A percentile compares a stretch with the other conserved stretches of the same genome.
Evolutionary conservation across 805 yeast species (phyloP).

Genomic region (Brettanomyces custersianus): DNA sequence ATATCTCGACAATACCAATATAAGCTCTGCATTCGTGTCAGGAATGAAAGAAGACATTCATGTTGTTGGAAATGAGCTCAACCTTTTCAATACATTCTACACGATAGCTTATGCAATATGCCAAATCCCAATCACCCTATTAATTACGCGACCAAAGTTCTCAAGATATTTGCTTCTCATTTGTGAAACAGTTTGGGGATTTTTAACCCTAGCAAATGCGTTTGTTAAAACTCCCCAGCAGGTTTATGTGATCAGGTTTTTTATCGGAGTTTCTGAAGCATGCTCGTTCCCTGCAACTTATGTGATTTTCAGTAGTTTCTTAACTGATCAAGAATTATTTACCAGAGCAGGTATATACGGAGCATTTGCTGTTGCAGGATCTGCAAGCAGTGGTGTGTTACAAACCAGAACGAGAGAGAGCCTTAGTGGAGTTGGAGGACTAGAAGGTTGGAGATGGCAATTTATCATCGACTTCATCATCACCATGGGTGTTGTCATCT

Average conservation of each 20-base stretch:
- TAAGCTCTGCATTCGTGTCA: slow-evolving; percentile 53
- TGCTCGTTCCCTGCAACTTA: slow-evolving; percentile 56
- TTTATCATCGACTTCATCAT: slow-evolving; percentile 58
- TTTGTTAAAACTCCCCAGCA: slow-evolving; percentile 33
- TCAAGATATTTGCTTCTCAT: slow-evolving; percentile 36
- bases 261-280: slow-evolving; percentile 54
- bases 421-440: slow-evolving; percentile 42
- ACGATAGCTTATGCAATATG: slow-evolving; percentile 48
- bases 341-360: slow-evolving; percentile 14
- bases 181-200: slow-evolving; percentile 41
- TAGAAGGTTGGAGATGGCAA: slow-evolving; percentile 67
- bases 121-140: slow-evolving; percentile 51
- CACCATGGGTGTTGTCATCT: slow-evolving; percentile 48
- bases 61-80: slow-evolving; percentile 15
- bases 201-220: slow-evolving; percentile 29
- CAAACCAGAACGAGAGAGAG: slow-evolving; percentile 44
- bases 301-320: slow-evolving; percentile 23
- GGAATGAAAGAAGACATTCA: slow-evolving; percentile 49
- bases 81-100: slow-evolving; percentile 18
- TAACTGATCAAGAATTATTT: slow-evolving; percentile 10
- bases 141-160: slow-evolving; percentile 39
- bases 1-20: slow-evolving; percentile 49
- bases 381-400: slow-evolving; percentile 50
- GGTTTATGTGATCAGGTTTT: slow-evolving; percentile 48
- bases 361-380: slow-evolving; percentile 28